phyloP scores from a whole-genome alignment of 148 eudicot genomes.

The Rhododendron molle region DNA sequence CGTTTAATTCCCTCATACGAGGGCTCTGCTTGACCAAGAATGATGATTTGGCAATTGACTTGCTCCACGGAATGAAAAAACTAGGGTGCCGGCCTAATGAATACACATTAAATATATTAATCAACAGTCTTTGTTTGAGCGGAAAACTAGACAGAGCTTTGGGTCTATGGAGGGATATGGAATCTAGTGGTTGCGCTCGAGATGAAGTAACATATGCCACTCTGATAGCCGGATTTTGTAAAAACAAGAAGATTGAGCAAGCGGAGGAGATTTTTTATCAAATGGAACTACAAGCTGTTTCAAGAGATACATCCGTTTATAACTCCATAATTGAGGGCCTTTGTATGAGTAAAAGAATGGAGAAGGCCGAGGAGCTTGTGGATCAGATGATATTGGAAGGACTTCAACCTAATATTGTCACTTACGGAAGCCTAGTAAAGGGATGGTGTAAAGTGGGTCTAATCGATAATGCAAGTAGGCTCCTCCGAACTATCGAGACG shows the following conservation, averaged over 20 bases:
- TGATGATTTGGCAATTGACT: slow-evolving; percentile 49
- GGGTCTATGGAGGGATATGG: slow-evolving; percentile 72
- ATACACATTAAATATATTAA: slow-evolving; percentile 76
- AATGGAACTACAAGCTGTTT: slow-evolving; percentile 83
- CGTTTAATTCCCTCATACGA: slow-evolving; percentile 87
- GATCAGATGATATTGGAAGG: slow-evolving; percentile 33
- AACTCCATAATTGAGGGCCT: slow-evolving; percentile 85
- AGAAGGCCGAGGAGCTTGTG: slow-evolving; percentile 76
- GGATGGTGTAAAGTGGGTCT: slow-evolving; percentile 89
- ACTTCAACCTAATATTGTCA: too few relatives aligned
- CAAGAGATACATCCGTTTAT: slow-evolving; percentile 63
- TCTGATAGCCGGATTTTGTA: slow-evolving; percentile 78
- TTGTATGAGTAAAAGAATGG: slow-evolving; percentile 56
- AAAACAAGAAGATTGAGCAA: slow-evolving; percentile 67
- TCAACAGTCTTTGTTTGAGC: slow-evolving; percentile 65
- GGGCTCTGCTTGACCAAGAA: slow-evolving; percentile 72
- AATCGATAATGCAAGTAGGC: slow-evolving; percentile 62
- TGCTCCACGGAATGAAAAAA: slow-evolving; percentile 68
- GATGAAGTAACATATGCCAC: slow-evolving; percentile 60
- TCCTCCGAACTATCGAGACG: slow-evolving; percentile 70
- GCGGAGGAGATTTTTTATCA: slow-evolving; percentile 91
- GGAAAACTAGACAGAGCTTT: slow-evolving; percentile 63
- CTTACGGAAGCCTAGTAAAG: slow-evolving; percentile 63
- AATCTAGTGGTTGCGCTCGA: slow-evolving; percentile 75
- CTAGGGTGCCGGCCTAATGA: slow-evolving; percentile 90